Evolutionary conservation across 192 early-diverging fungal genomes (phyloP).

Genomic region (Lobosporangium transversale): DNA sequence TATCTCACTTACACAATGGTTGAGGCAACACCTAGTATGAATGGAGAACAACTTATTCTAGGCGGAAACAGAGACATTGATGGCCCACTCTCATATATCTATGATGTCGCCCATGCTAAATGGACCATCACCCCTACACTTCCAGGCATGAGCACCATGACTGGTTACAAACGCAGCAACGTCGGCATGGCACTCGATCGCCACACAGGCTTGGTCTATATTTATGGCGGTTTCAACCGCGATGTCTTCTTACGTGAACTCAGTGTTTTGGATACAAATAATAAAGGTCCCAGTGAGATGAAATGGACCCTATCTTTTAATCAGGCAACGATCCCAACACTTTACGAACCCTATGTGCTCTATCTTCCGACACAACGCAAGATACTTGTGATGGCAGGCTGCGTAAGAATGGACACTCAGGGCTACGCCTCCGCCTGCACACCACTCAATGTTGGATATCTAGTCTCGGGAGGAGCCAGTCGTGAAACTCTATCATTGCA

Average conservation of each 20-base stretch:
- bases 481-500: not conserved
- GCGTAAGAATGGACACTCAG: not conserved
- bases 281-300: conserved; percentile 1
- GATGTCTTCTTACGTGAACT: conserved; percentile 10
- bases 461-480: conserved; percentile 8
- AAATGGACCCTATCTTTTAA: conserved; percentile 13
- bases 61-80: conserved; percentile 33
- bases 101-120: not conserved
- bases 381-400: conserved; percentile 25
- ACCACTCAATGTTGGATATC: not conserved
- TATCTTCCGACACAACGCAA: conserved; percentile 29
- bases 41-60: conserved; percentile 25
- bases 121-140: conserved; percentile 20
- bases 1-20: conserved; percentile 25
- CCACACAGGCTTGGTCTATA: conserved; percentile 20
- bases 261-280: conserved; percentile 10
- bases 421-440: not conserved
- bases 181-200: conserved; percentile 27
- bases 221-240: conserved; percentile 23
- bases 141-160: not conserved
- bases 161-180: conserved; percentile 30
- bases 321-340: not conserved
- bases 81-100: conserved; percentile 25
- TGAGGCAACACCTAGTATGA: conserved; percentile 11
- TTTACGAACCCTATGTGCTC: conserved; percentile 22